A percentile compares a stretch with the other conserved stretches of the same genome.
These are phyloP conservation scores for Fermentozyma sake DNA, from an alignment of 1,139 yeast species.

Conservation along the genomic window DNA sequence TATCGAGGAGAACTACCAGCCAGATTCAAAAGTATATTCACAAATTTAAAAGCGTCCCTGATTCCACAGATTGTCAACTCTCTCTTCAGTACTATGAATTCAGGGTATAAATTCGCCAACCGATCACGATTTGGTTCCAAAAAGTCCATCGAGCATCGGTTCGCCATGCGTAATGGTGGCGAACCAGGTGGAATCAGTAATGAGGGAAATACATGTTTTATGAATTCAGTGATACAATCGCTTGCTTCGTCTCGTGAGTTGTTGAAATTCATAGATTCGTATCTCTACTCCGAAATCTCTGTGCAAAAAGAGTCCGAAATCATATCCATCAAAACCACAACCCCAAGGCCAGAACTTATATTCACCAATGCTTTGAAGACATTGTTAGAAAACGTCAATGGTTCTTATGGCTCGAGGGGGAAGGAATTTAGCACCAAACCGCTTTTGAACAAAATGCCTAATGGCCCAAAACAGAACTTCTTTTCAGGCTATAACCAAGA, in stretches of 20 bases:
- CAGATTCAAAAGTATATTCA: too few relatives aligned
- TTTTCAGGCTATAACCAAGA: constrained; percentile 85
- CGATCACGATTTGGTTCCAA: constrained; percentile 1
- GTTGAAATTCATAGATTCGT: constrained; percentile 50
- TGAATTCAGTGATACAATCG: constrained; percentile 85
- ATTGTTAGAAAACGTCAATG: constrained; percentile 52
- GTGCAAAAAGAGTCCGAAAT: constrained; percentile 8
- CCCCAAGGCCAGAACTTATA: constrained; percentile 29
- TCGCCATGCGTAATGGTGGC: constrained; percentile 57
- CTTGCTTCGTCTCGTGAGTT: constrained; percentile 72
- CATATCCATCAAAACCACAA: constrained; percentile 25
- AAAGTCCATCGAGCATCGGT: constrained; percentile 23
- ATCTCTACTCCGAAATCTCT: constrained; percentile 26
- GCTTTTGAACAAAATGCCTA: constrained; percentile 67
- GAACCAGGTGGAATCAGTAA: constrained; percentile 79
- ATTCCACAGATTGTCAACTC: too few relatives aligned
- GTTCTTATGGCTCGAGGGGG: constrained; percentile 47
- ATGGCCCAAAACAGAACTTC: constrained; percentile 72
- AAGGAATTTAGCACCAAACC: constrained; percentile 66
- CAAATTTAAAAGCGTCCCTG: too few relatives aligned
- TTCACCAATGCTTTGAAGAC: constrained; percentile 53
- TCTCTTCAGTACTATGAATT: too few relatives aligned
- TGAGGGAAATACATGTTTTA: constrained; percentile 91
- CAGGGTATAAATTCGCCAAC: too few relatives aligned
- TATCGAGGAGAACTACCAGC: too few relatives aligned